Evolutionary conservation across 805 yeast species (phyloP).

Genomic region (Candida piceae): DNA sequence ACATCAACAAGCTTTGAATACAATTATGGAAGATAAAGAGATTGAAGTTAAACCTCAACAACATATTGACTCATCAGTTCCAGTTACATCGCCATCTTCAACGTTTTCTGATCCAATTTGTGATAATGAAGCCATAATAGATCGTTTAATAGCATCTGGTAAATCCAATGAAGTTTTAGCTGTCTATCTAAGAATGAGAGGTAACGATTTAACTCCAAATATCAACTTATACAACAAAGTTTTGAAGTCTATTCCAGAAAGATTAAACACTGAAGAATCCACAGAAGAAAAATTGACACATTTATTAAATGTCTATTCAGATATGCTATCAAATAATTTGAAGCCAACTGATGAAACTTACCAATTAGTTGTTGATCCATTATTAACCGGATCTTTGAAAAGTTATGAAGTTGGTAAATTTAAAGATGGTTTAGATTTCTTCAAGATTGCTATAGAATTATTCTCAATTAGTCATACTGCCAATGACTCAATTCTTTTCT

Average conservation of each 20-base stretch:
- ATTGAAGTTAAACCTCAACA: not conserved
- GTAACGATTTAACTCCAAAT: constrained; percentile 40
- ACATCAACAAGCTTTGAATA: not conserved
- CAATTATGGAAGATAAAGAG: not conserved
- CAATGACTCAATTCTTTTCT: constrained; percentile 11
- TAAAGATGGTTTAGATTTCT: constrained; percentile 41
- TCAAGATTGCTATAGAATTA: constrained; percentile 45
- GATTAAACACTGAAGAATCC: constrained; percentile 47
- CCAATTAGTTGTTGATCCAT: constrained; percentile 43
- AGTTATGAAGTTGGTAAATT: constrained; percentile 34
- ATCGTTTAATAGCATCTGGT: constrained; percentile 15
- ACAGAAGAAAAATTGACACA: constrained; percentile 58
- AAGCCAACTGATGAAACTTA: constrained; percentile 57
- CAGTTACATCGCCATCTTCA: not conserved
- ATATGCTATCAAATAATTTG: constrained; percentile 45
- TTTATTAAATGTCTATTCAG: constrained; percentile 63
- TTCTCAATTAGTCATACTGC: constrained; percentile 28
- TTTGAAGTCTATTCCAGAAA: constrained; percentile 45
- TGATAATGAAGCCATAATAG: constrained; percentile 21
- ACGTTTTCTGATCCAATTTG: constrained; percentile 4
- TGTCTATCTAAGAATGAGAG: constrained; percentile 27
- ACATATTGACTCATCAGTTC: too few relatives aligned
- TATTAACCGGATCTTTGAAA: constrained; percentile 44
- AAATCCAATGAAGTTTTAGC: constrained; percentile 32
- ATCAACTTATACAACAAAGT: constrained; percentile 49